Percentiles rank a stretch among this genome's conserved stretches.
phyloP scores from a whole-genome alignment of 2,329 filamentous ascomycete species.

The Aaosphaeria arxii region DNA sequence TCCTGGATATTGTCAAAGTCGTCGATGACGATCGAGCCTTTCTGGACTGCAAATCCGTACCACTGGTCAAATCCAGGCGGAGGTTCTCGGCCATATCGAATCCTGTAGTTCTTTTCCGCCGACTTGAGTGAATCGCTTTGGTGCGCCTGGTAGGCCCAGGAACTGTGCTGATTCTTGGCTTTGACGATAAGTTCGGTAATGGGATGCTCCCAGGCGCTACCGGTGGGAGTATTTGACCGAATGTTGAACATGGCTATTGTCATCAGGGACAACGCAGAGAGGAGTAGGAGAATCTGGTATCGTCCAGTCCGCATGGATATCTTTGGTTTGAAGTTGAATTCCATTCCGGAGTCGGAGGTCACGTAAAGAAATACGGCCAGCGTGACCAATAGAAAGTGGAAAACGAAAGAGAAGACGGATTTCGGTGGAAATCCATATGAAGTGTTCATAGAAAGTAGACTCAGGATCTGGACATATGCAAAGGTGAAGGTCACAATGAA shows the following conservation, averaged over 20 bases:
- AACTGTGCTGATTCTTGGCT: constrained; percentile 47
- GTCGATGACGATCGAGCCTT: constrained; percentile 55
- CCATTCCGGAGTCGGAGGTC: no score
- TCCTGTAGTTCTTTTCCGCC: constrained; percentile 51
- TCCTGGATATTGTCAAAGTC: constrained; percentile 59
- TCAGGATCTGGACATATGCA: no score
- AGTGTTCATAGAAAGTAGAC: no score
- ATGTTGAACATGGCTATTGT: neutral
- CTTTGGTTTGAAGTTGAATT: no score
- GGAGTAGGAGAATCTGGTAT: no score
- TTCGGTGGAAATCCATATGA: no score
- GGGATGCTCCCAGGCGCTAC: constrained; percentile 46
- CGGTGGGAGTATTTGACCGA: neutral
- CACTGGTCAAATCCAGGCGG: constrained; percentile 60
- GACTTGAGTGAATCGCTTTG: constrained; percentile 47
- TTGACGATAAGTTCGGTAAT: constrained; percentile 55
- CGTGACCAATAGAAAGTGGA: no score
- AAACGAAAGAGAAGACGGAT: no score
- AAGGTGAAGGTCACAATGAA: no score
- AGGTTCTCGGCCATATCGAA: constrained; percentile 53
- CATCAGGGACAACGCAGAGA: no score
- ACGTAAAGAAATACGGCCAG: no score
- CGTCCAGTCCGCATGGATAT: no score
- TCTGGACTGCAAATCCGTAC: constrained; percentile 55
- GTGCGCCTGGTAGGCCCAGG: constrained; percentile 48